Percentiles rank a stretch among this genome's conserved stretches.
Evolutionary conservation across 2,329 filamentous ascomycete genomes (phyloP).

Genomic region (Epichloe sibirici): DNA sequence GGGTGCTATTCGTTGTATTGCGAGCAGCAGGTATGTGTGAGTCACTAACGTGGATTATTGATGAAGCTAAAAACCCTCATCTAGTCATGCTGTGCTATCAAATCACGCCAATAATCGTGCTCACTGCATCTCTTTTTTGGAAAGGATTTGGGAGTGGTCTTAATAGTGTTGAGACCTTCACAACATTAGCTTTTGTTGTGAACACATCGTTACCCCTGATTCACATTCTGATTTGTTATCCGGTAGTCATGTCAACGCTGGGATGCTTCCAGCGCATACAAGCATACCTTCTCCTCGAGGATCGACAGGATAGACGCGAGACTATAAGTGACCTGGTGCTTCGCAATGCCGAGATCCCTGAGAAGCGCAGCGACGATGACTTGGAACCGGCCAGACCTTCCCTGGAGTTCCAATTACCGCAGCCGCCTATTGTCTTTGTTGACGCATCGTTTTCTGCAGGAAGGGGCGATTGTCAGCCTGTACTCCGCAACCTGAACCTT

Average conservation of each 20-base stretch:
- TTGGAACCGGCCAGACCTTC: neutral
- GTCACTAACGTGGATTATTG: neutral
- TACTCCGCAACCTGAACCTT: slow-evolving; percentile 5
- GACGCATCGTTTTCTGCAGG: slow-evolving; percentile 26
- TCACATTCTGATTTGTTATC: slow-evolving; percentile 2
- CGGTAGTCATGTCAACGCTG: slow-evolving; percentile 1
- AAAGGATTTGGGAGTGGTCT: slow-evolving; percentile 4
- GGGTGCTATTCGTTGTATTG: slow-evolving; percentile 4
- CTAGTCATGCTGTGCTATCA: neutral
- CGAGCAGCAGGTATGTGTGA: slow-evolving; percentile 3
- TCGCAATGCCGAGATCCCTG: slow-evolving; percentile 12
- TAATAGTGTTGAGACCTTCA: slow-evolving; percentile 5
- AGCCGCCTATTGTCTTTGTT: slow-evolving; percentile 21
- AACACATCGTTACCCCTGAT: slow-evolving; percentile 6
- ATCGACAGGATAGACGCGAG: neutral
- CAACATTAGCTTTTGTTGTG: slow-evolving; percentile 7
- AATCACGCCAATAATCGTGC: slow-evolving; percentile 7
- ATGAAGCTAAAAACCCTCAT: neutral
- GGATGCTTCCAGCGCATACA: slow-evolving; percentile 9
- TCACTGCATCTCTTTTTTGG: slow-evolving; percentile 8
- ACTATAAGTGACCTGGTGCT: slow-evolving; percentile 12
- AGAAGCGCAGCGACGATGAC: slow-evolving; percentile 21
- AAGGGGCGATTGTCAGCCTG: slow-evolving; percentile 20
- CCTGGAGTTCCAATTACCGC: neutral
- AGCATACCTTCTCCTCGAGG: slow-evolving; percentile 6